Conservation (phyloP, 306 rosid genomes). For the Ziziphus jujuba region DNA sequence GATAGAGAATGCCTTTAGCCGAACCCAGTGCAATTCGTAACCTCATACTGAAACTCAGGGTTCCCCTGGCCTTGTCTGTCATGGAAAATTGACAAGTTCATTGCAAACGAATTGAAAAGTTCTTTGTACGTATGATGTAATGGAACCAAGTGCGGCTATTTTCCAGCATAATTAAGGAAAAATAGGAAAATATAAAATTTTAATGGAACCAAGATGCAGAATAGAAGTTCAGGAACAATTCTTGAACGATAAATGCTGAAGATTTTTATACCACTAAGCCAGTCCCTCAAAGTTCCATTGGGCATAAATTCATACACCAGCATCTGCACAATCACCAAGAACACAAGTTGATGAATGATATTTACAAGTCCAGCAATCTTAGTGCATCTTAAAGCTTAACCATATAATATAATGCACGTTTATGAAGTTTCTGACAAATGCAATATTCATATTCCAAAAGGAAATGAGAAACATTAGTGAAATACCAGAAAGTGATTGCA, state of each 20-base stretch:
- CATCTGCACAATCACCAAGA: slow-evolving; percentile 59
- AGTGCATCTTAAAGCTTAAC: background rate
- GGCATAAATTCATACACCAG: slow-evolving; percentile 90
- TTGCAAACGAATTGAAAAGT: no score
- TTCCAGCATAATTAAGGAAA: background rate
- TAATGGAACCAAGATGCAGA: slow-evolving; percentile 5
- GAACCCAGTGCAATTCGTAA: slow-evolving; percentile 73
- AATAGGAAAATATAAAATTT: background rate
- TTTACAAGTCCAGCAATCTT: background rate
- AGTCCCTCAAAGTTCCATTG: slow-evolving; percentile 80
- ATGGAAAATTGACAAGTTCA: background rate
- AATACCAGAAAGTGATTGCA: no score
- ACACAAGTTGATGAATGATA: slow-evolving; percentile 2
- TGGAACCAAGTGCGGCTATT: no score
- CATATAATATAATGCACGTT: background rate
- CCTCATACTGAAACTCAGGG: slow-evolving; percentile 55
- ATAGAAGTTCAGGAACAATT: slow-evolving; percentile 2
- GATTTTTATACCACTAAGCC: slow-evolving; percentile 66
- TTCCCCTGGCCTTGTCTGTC: slow-evolving; percentile 49
- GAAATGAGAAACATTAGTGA: no score
- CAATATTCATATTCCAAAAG: no score
- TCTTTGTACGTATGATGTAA: background rate
- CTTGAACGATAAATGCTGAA: background rate
- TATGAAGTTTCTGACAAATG: no score
- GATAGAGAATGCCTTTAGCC: slow-evolving; percentile 84